Evolutionary conservation across 176 grass and related monocot genomes (phyloP), one percentile per base, ranked within the genome.

Genomic region (Eremochloa ophiuroides): DNA sequence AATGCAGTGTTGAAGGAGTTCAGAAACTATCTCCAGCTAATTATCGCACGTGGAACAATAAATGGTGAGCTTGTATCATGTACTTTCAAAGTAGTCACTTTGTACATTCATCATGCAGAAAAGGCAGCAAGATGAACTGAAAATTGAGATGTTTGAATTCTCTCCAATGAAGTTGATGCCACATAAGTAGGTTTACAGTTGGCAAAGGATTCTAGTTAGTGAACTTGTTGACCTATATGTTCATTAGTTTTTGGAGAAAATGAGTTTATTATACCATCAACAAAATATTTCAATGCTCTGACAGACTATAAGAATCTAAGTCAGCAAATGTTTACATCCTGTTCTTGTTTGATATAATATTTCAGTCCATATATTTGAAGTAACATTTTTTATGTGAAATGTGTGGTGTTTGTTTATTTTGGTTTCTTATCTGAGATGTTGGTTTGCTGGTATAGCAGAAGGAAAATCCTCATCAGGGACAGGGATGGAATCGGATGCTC

Each of bases 41-140:
- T 94, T 64, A 88, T 91, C 17, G 86, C 80, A 35, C 81, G 84
- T 60, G 92, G 88, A 81, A 66, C 78, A 81, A 81, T 86, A 75
- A 94, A 94, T 74, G 92, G 92, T 94, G 84, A 84, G 71, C 47
- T 13, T 7, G 46, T 17, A 26, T 15, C 43, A 43, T 38, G 34
- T 83, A 33, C 78, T 83, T 77, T 77, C 13, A 78, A 83, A 71
- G 13, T 71, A 38, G 10, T 5, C 27, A 41, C 35, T 42, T 71
- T 70, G 20, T 53, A 47, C 5, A 31, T 83, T 43, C 42, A 43
- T 71, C 22, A 61, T 31, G 10, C 60, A 41, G 70, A 44, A 74
- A 86, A 33, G 55, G 43, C 26, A 66, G 23, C 46, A n/a, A 4
- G 28, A 27, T 58, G 20, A 86, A 39, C 22, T 66, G 29, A 66